phyloP scores from a whole-genome alignment of 2,329 filamentous ascomycete genomes.

The Alternaria metachromatica region DNA sequence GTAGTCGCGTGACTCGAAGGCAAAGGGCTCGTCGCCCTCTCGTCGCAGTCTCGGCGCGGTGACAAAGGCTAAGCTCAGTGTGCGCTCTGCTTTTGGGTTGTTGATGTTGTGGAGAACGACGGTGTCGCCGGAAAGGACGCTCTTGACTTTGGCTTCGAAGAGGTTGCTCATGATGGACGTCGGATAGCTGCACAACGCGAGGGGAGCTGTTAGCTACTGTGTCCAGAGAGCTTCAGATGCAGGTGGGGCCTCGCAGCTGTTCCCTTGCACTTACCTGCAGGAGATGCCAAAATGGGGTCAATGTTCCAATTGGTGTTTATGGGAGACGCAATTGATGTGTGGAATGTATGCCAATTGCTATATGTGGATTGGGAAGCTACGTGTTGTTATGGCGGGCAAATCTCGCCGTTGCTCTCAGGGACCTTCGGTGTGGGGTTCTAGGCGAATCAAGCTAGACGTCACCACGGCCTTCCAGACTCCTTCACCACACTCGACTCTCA shows the following conservation, averaged over 20 bases:
- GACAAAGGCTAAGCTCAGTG: slow-evolving; percentile 89
- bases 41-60: slow-evolving; percentile 84
- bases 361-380: slow-evolving; percentile 13
- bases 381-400: slow-evolving; percentile 20
- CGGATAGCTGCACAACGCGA: slow-evolving; percentile 19
- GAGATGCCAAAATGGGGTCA: slow-evolving; percentile 9
- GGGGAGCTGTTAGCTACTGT: slow-evolving; percentile 36
- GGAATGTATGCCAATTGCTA: slow-evolving; percentile 3
- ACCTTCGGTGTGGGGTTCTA: slow-evolving; percentile 20
- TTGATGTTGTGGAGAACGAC: slow-evolving; percentile 81
- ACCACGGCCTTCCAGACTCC: slow-evolving; percentile 5
- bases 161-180: slow-evolving; percentile 37
- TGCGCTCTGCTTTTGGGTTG: slow-evolving; percentile 83
- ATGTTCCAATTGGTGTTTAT: background rate
- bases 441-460: slow-evolving; percentile 14
- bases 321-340: slow-evolving; percentile 16
- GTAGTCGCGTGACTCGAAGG: slow-evolving; percentile 94
- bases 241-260: slow-evolving; percentile 9
- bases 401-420: slow-evolving; percentile 18
- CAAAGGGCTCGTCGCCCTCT: slow-evolving; percentile 90
- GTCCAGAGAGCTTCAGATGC: slow-evolving; percentile 20
- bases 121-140: slow-evolving; percentile 91
- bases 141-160: slow-evolving; percentile 73
- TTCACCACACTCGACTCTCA: background rate
- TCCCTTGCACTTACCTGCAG: slow-evolving; percentile 9